These are phyloP conservation scores for Rubus idaeus DNA, from an alignment of 306 rosid species.

Conservation along the genomic window DNA sequence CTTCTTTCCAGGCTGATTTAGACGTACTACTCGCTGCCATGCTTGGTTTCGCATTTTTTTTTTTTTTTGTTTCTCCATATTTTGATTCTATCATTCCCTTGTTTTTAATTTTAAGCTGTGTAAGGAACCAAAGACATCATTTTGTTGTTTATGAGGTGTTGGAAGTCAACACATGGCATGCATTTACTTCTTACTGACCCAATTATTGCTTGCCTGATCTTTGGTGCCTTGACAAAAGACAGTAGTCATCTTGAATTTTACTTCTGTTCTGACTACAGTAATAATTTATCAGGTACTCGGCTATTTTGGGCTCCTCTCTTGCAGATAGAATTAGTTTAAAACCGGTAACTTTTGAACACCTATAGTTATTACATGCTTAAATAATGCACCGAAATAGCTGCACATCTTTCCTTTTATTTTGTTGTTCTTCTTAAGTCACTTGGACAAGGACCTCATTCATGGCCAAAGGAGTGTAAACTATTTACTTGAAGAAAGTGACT, in stretches of 20 bases:
- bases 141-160: background rate
- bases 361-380: constrained; percentile 2
- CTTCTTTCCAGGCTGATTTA: background rate
- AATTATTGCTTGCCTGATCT: background rate
- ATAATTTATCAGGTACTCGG: constrained; percentile 74
- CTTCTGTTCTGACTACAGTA: constrained; percentile 12
- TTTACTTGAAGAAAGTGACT: background rate
- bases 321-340: constrained; percentile 60
- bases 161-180: background rate
- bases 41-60: background rate
- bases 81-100: background rate
- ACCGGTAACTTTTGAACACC: constrained; percentile 47
- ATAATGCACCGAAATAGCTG: background rate
- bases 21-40: background rate
- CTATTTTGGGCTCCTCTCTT: constrained; percentile 85
- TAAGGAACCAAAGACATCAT: background rate
- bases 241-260: constrained; percentile 11
- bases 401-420: background rate
- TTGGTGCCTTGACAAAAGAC: constrained; percentile 7
- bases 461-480: background rate
- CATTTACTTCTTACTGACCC: background rate
- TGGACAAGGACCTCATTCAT: background rate
- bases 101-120: background rate
- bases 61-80: background rate
- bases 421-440: background rate